A percentile compares a stretch with the other conserved stretches of the same genome.
These are phyloP conservation scores for Reutealis trisperma DNA, from an alignment of 345 rosid species.

Conservation along the genomic window DNA sequence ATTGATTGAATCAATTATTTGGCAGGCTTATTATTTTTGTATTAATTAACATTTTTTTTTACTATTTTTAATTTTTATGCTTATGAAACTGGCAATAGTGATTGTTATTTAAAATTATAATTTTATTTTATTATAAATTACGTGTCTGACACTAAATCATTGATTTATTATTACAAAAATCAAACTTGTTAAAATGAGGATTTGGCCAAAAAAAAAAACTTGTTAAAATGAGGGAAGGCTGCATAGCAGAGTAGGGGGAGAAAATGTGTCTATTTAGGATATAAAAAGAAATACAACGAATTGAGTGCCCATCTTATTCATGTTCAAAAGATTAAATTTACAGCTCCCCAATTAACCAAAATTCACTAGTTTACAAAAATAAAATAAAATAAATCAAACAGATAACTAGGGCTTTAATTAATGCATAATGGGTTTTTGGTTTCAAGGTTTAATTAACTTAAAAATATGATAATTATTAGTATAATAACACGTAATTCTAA, in stretches of 20 bases:
- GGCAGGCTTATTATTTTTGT: too few relatives aligned
- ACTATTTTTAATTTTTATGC: too few relatives aligned
- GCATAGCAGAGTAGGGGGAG: neutral
- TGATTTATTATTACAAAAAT: too few relatives aligned
- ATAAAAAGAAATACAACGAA: neutral
- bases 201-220: neutral
- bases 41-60: too few relatives aligned
- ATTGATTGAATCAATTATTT: slow-evolving; percentile 3
- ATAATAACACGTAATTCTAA: neutral
- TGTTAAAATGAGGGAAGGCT: neutral
- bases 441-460: neutral
- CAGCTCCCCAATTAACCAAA: neutral
- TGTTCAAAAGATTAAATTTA: neutral
- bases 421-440: neutral
- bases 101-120: too few relatives aligned
- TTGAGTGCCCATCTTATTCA: neutral
- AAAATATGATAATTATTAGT: neutral
- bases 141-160: too few relatives aligned
- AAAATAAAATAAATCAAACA: too few relatives aligned
- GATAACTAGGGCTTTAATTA: neutral
- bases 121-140: too few relatives aligned
- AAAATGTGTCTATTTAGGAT: neutral
- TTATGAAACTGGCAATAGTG: too few relatives aligned
- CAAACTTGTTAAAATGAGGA: too few relatives aligned
- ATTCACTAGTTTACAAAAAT: neutral